A percentile compares a stretch with the other conserved stretches of the same genome.
phyloP scores from a whole-genome alignment of 345 rosid genomes.

The Sonneratia caseolaris region DNA sequence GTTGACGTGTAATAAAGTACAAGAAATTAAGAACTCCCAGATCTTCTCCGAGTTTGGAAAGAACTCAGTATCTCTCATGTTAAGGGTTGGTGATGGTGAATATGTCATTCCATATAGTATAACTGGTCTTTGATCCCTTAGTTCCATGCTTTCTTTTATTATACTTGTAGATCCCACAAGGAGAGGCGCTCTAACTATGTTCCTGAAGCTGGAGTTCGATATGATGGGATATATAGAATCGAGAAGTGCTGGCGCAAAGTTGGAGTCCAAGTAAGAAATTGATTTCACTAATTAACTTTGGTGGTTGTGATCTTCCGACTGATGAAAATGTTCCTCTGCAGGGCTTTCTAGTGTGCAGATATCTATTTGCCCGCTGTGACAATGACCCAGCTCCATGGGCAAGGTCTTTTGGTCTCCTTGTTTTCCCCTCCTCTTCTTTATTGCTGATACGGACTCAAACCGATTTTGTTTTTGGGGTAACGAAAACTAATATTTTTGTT shows the following conservation, averaged over 20 bases:
- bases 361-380: constrained; percentile 76
- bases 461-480: not conserved
- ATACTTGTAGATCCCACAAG: constrained; percentile 37
- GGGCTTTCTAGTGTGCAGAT: constrained; percentile 66
- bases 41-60: too few species aligned
- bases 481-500: not conserved
- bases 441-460: not conserved
- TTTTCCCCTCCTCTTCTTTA: not conserved
- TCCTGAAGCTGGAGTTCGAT: constrained; percentile 49
- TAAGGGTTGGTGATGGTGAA: too few species aligned
- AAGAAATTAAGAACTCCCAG: too few species aligned
- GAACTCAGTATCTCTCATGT: too few species aligned
- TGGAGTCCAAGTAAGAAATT: constrained; percentile 36
- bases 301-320: not conserved
- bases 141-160: not conserved
- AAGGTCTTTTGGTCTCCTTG: constrained; percentile 28
- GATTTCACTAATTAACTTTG: not conserved
- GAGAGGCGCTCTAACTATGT: constrained; percentile 61
- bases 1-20: too few species aligned
- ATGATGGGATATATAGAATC: constrained; percentile 63
- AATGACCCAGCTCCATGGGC: constrained; percentile 77
- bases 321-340: constrained; percentile 13
- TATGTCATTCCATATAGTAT: not conserved
- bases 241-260: constrained; percentile 67
- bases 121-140: not conserved